Percentiles rank a stretch among this genome's conserved stretches.
phyloP scores from a whole-genome alignment of 345 rosid genomes.

The Lenwebbia sp. region DNA sequence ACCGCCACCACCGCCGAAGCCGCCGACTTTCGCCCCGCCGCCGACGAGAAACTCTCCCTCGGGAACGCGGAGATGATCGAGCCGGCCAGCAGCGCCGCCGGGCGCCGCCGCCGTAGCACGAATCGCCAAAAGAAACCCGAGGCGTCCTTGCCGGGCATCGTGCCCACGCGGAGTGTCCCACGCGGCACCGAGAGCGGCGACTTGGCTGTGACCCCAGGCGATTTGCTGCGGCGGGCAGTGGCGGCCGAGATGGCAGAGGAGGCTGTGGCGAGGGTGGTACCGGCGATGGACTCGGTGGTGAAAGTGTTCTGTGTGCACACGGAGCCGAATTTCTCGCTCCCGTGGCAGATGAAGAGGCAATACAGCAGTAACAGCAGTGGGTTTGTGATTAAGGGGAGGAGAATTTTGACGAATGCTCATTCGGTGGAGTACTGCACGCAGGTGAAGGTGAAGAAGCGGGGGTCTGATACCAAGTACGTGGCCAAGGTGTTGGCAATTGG shows the following conservation, averaged over 20 bases:
- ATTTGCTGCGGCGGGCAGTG: background rate
- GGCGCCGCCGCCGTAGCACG: constrained; percentile 30
- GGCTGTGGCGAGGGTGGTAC: constrained; percentile 40
- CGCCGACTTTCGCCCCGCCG: too few species aligned
- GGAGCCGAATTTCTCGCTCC: constrained; percentile 75
- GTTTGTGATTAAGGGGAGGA: constrained; percentile 54
- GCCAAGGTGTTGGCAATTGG: constrained; percentile 86
- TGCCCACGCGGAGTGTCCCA: background rate
- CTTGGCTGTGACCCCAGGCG: background rate
- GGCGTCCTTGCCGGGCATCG: constrained; percentile 1
- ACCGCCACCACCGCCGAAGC: constrained; percentile 16
- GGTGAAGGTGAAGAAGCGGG: constrained; percentile 60
- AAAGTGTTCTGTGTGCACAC: constrained; percentile 86
- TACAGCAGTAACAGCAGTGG: constrained; percentile 82
- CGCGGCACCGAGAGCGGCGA: constrained; percentile 7
- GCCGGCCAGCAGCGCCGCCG: background rate
- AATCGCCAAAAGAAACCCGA: constrained; percentile 17
- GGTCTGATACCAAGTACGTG: constrained; percentile 41
- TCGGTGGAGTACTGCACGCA: constrained; percentile 86
- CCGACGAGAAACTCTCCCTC: constrained; percentile 22
- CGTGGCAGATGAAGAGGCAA: constrained; percentile 87
- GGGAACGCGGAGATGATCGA: constrained; percentile 19
- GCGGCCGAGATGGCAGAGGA: background rate
- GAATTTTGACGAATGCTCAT: constrained; percentile 82
- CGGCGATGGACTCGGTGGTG: constrained; percentile 85